phyloP scores from a whole-genome alignment of 2,329 filamentous ascomycete genomes.

The Aspergillus bombycis region DNA sequence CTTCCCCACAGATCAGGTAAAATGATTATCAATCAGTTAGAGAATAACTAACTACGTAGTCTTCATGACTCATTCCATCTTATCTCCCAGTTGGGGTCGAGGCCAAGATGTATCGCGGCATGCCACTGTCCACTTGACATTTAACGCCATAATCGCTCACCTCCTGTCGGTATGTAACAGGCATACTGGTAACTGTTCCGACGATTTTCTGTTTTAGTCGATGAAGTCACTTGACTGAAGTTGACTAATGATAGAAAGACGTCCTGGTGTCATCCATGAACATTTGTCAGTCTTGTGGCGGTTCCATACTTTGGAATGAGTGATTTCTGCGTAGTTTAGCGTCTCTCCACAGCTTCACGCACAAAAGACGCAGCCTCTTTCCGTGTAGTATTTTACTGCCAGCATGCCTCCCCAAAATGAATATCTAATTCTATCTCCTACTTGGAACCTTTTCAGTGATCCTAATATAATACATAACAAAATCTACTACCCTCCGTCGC shows the following conservation, averaged over 20 bases:
- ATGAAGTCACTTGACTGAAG: neutral
- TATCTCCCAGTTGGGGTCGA: neutral
- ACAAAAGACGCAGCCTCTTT: constrained; percentile 36
- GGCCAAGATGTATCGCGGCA: neutral
- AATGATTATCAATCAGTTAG: neutral
- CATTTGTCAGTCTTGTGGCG: neutral
- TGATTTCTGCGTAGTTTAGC: constrained; percentile 40
- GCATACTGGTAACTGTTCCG: neutral
- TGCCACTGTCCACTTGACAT: neutral
- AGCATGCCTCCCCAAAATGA: constrained; percentile 8
- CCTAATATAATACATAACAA: neutral
- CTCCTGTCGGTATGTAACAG: neutral
- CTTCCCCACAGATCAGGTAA: neutral
- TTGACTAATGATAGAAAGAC: neutral
- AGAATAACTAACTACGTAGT: neutral
- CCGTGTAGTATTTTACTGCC: constrained; percentile 2
- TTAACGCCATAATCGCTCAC: neutral
- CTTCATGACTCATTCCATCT: neutral
- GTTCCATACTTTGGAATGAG: constrained; percentile 27
- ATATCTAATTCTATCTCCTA: neutral
- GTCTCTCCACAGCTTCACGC: constrained; percentile 22
- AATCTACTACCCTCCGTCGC: neutral
- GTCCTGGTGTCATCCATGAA: neutral
- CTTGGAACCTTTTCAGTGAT: constrained; percentile 1
- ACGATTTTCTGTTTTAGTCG: neutral